Percentiles rank a stretch among this genome's conserved stretches.
These are phyloP conservation scores for Fomitopsis pulvina DNA, from an alignment of 768 basidiomycete species.

Conservation along the genomic window DNA sequence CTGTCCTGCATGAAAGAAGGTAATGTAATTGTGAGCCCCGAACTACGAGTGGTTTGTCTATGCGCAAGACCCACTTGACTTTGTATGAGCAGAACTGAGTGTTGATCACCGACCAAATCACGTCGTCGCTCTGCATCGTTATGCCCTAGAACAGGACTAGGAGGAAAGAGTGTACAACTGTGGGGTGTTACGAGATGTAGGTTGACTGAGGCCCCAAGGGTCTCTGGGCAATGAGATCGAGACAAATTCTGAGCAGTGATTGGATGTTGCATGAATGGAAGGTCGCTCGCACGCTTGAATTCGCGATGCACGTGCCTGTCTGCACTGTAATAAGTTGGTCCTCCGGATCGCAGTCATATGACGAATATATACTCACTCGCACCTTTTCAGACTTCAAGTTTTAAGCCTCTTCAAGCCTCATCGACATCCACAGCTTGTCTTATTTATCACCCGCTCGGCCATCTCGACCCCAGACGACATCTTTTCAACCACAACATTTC, in stretches of 20 bases:
- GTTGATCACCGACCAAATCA: constrained; percentile 96
- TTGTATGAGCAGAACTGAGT: constrained; percentile 98
- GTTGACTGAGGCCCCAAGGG: background rate
- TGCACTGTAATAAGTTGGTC: constrained; percentile 6
- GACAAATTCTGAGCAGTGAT: constrained; percentile 17
- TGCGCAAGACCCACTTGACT: constrained; percentile 74
- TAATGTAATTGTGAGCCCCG: constrained; percentile 8
- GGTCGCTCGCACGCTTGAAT: constrained; percentile 5
- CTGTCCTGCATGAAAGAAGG: constrained; percentile 48
- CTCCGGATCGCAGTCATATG: background rate
- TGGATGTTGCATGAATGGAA: constrained; percentile 1
- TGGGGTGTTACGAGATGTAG: background rate
- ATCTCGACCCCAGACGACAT: too few relatives aligned
- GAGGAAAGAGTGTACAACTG: background rate
- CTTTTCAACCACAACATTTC: too few relatives aligned
- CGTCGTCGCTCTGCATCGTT: constrained; percentile 90
- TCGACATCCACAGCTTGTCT: too few relatives aligned
- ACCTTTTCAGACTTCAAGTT: too few relatives aligned
- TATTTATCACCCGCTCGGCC: too few relatives aligned
- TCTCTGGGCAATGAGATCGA: too few relatives aligned
- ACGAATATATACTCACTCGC: background rate
- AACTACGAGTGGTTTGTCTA: background rate
- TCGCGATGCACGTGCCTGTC: background rate
- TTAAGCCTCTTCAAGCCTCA: too few relatives aligned
- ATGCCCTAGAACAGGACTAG: background rate